Conservation (phyloP, 2,329 filamentous ascomycete genomes). For the Penicillium sp. region DNA sequence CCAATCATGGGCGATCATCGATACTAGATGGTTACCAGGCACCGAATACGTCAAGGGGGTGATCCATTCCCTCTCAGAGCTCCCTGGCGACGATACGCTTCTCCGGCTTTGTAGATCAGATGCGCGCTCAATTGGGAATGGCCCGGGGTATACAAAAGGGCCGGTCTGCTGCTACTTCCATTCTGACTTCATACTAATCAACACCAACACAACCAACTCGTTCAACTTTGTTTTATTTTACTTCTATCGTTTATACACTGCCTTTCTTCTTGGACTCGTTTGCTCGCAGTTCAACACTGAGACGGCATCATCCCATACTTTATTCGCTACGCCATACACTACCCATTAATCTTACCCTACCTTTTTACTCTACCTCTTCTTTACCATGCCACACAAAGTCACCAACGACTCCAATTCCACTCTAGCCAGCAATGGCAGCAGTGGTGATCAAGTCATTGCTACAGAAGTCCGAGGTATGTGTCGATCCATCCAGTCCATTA, state of each 20-base stretch:
- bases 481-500: neutral
- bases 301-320: conserved; percentile 6
- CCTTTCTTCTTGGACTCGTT: conserved; percentile 3
- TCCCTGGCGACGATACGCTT: conserved; percentile 20
- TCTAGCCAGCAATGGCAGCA: conserved; percentile 33
- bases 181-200: neutral
- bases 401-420: conserved; percentile 37
- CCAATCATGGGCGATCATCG: neutral
- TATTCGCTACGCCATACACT: neutral
- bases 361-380: neutral
- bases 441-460: conserved; percentile 29
- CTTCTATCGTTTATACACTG: conserved; percentile 5
- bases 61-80: conserved; percentile 24
- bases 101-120: conserved; percentile 26
- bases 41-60: conserved; percentile 25
- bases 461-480: conserved; percentile 33
- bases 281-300: conserved; percentile 26
- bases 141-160: conserved; percentile 26
- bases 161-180: conserved; percentile 5
- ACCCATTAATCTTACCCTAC: neutral
- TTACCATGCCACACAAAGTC: conserved; percentile 36
- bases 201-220: neutral
- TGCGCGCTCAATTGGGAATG: conserved; percentile 24
- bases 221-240: neutral
- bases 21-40: conserved; percentile 18